phyloP scores from a whole-genome alignment of 306 rosid species.

The Abrus precatorius region DNA sequence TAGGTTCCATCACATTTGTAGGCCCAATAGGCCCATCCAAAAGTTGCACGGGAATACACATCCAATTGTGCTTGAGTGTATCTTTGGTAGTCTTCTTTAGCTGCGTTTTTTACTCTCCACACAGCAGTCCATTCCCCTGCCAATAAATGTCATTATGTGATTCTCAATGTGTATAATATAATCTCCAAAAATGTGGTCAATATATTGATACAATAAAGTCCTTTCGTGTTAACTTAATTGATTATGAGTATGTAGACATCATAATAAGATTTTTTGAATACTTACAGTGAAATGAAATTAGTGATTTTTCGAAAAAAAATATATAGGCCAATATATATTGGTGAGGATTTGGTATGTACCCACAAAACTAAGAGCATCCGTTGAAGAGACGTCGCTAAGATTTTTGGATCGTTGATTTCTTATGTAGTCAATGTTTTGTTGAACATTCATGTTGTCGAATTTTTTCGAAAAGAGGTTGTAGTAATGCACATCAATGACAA shows the following conservation, averaged over 20 bases:
- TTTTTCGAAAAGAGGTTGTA: slow-evolving; percentile 44
- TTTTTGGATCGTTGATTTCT: slow-evolving; percentile 54
- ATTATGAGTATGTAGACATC: no score
- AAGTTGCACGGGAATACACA: slow-evolving; percentile 58
- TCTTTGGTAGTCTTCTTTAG: slow-evolving; percentile 46
- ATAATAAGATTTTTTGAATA: no score
- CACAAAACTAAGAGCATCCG: slow-evolving; percentile 62
- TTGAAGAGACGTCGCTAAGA: slow-evolving; percentile 46
- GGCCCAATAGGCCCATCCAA: slow-evolving; percentile 71
- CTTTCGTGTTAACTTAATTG: no score
- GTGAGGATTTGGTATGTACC: slow-evolving; percentile 43
- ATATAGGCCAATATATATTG: no score
- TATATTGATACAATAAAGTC: no score
- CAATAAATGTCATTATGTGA: background rate
- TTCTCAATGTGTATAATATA: no score
- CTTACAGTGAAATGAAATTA: background rate
- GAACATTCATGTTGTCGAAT: slow-evolving; percentile 47
- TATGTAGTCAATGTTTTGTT: slow-evolving; percentile 58
- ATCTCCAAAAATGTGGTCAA: no score
- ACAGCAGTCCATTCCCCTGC: slow-evolving; percentile 64
- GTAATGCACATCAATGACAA: slow-evolving; percentile 68
- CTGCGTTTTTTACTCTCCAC: slow-evolving; percentile 33
- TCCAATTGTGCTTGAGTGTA: slow-evolving; percentile 53
- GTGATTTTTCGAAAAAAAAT: background rate
- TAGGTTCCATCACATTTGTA: slow-evolving; percentile 46